Evolutionary conservation across 2,329 filamentous ascomycete genomes (phyloP).

Genomic region (Scorias spongiosa): DNA sequence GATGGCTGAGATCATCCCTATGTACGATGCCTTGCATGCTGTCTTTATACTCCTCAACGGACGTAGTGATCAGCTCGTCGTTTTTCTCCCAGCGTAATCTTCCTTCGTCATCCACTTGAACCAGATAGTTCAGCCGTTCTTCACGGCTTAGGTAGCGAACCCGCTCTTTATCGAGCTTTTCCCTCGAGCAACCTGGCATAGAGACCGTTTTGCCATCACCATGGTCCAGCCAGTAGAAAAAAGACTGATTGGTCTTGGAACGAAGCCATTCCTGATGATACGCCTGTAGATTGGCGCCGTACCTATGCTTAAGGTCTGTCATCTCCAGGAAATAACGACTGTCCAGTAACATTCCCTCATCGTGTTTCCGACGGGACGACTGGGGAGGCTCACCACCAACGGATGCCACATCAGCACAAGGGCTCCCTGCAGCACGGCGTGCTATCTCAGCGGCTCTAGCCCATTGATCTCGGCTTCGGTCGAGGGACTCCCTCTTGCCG

Average conservation of each 20-base stretch:
- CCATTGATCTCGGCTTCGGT: constrained; percentile 50
- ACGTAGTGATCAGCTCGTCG: constrained; percentile 60
- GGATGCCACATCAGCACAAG: constrained; percentile 21
- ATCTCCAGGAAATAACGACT: constrained; percentile 75
- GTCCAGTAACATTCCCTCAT: constrained; percentile 51
- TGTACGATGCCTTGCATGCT: constrained; percentile 48
- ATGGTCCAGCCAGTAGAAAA: constrained; percentile 83
- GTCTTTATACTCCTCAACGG: constrained; percentile 55
- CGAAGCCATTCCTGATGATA: constrained; percentile 78
- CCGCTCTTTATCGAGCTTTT: constrained; percentile 59
- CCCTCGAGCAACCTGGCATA: constrained; percentile 54
- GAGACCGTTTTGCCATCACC: constrained; percentile 59
- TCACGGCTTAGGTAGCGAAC: constrained; percentile 75
- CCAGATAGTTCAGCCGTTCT: constrained; percentile 67
- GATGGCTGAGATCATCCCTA: constrained; percentile 15
- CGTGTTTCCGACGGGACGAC: constrained; percentile 26
- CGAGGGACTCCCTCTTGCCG: constrained; percentile 3
- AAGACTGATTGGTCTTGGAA: constrained; percentile 61
- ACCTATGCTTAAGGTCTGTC: constrained; percentile 58
- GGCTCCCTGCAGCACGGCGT: constrained; percentile 54
- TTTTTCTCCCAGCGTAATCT: constrained; percentile 77
- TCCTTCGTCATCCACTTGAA: constrained; percentile 57
- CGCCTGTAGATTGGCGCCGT: constrained; percentile 63
- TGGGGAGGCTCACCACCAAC: constrained; percentile 24
- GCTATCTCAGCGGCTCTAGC: constrained; percentile 56